phyloP scores from a whole-genome alignment of 352 stramenopile species.

The Phytophthora pinifolia region DNA sequence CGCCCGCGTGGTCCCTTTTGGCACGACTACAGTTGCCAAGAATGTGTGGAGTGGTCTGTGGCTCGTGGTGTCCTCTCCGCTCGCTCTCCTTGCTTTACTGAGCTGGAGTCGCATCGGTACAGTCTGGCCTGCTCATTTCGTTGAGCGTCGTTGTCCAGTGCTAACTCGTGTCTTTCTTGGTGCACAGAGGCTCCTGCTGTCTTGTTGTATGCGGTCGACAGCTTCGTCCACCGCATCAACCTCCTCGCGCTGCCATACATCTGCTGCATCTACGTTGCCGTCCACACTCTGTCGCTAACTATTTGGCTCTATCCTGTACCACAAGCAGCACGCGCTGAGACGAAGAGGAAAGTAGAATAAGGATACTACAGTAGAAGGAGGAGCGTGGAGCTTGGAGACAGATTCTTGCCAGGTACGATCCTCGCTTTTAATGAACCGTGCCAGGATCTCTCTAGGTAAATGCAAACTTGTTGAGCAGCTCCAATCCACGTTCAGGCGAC shows the following conservation, averaged over 20 bases:
- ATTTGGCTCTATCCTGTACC: constrained; percentile 40
- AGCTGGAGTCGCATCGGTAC: constrained; percentile 30
- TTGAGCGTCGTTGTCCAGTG: neutral
- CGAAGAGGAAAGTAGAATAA: constrained; percentile 36
- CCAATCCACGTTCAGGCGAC: constrained; percentile 34
- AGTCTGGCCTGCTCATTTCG: constrained; percentile 12
- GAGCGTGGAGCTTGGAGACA: no score
- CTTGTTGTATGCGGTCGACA: constrained; percentile 42
- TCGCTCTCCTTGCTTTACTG: constrained; percentile 36
- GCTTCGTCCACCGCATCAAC: constrained; percentile 54
- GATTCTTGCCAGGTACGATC: neutral
- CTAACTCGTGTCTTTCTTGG: constrained; percentile 4
- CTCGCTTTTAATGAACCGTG: neutral
- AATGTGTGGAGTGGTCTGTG: constrained; percentile 41
- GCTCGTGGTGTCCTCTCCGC: constrained; percentile 58
- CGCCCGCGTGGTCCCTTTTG: constrained; percentile 45
- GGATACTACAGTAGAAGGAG: no score
- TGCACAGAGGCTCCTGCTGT: constrained; percentile 24
- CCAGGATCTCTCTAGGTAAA: constrained; percentile 23
- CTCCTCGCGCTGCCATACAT: constrained; percentile 65
- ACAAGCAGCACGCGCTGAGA: neutral
- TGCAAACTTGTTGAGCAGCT: constrained; percentile 51
- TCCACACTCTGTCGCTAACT: constrained; percentile 63
- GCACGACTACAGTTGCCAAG: constrained; percentile 17
- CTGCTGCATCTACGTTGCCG: constrained; percentile 65